phyloP scores from a whole-genome alignment of 2,329 filamentous ascomycete species.

The Atkinsonella hypoxylon region DNA sequence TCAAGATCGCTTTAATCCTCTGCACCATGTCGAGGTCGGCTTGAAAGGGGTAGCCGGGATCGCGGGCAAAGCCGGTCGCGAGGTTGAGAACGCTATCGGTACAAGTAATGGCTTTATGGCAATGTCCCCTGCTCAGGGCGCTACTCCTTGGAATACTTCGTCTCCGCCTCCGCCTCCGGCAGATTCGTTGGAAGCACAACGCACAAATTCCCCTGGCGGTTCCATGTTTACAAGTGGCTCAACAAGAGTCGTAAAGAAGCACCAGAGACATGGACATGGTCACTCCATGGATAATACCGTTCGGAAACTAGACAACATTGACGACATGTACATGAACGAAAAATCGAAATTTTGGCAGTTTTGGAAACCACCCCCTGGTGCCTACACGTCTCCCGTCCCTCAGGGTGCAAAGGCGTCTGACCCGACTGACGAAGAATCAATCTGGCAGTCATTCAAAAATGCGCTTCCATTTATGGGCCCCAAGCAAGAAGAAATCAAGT shows the following conservation, averaged over 20 bases:
- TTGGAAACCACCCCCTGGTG: slow-evolving; percentile 50
- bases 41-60: slow-evolving; percentile 31
- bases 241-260: slow-evolving; percentile 13
- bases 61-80: slow-evolving; percentile 33
- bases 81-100: slow-evolving; percentile 39
- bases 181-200: slow-evolving; percentile 21
- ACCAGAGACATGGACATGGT: not conserved
- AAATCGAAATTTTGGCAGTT: slow-evolving; percentile 47
- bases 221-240: slow-evolving; percentile 29
- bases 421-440: slow-evolving; percentile 31
- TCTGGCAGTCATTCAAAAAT: slow-evolving; percentile 38
- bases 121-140: slow-evolving; percentile 14
- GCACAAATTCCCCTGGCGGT: slow-evolving; percentile 23
- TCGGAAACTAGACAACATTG: slow-evolving; percentile 35
- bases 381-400: slow-evolving; percentile 49
- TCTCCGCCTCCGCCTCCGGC: slow-evolving; percentile 11
- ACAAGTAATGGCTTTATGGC: slow-evolving; percentile 42
- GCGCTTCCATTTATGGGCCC: slow-evolving; percentile 37
- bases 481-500: slow-evolving; percentile 34
- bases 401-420: slow-evolving; percentile 35
- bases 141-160: slow-evolving; percentile 9
- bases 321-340: slow-evolving; percentile 36
- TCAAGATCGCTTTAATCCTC: slow-evolving; percentile 16
- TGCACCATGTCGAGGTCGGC: slow-evolving; percentile 37
- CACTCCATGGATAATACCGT: slow-evolving; percentile 34